A percentile compares a stretch with the other conserved stretches of the same genome.
Evolutionary conservation across 495 filamentous ascomycete species (phyloP).

Genomic region (Podospora conica): DNA sequence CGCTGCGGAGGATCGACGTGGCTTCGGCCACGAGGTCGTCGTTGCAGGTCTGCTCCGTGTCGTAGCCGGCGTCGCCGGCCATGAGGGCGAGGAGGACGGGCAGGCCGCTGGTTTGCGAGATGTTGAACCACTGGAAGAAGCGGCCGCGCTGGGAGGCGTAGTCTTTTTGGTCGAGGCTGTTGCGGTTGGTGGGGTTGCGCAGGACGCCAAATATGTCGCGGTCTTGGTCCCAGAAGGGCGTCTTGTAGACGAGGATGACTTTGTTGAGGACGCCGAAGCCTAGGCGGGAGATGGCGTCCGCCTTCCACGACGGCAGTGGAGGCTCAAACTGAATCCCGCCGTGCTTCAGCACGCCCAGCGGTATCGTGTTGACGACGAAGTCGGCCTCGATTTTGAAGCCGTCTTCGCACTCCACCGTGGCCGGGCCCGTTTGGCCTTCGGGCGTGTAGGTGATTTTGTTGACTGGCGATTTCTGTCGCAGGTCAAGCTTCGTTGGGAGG

Average conservation of each 20-base stretch:
- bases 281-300: slow-evolving; percentile 71
- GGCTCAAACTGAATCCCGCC: slow-evolving; percentile 70
- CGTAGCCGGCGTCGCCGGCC: slow-evolving; percentile 89
- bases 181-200: slow-evolving; percentile 54
- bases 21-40: slow-evolving; percentile 72
- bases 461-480: slow-evolving; percentile 65
- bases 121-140: slow-evolving; percentile 98
- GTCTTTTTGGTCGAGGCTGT: slow-evolving; percentile 48
- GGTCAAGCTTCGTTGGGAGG: slow-evolving; percentile 69
- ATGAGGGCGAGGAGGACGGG: slow-evolving; percentile 88
- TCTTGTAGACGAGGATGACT: slow-evolving; percentile 81
- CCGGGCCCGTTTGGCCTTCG: slow-evolving; percentile 29
- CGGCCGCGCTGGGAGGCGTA: slow-evolving; percentile 59
- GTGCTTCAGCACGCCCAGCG: slow-evolving; percentile 84
- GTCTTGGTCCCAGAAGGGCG: slow-evolving; percentile 87
- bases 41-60: slow-evolving; percentile 71
- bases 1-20: slow-evolving; percentile 59
- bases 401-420: slow-evolving; percentile 69
- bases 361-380: slow-evolving; percentile 78
- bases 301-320: slow-evolving; percentile 79
- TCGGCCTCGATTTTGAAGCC: slow-evolving; percentile 75
- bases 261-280: slow-evolving; percentile 96
- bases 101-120: slow-evolving; percentile 77
- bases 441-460: slow-evolving; percentile 60
- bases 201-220: slow-evolving; percentile 92